Conservation (phyloP, 345 rosid species). For the Sisymbrium irio region DNA sequence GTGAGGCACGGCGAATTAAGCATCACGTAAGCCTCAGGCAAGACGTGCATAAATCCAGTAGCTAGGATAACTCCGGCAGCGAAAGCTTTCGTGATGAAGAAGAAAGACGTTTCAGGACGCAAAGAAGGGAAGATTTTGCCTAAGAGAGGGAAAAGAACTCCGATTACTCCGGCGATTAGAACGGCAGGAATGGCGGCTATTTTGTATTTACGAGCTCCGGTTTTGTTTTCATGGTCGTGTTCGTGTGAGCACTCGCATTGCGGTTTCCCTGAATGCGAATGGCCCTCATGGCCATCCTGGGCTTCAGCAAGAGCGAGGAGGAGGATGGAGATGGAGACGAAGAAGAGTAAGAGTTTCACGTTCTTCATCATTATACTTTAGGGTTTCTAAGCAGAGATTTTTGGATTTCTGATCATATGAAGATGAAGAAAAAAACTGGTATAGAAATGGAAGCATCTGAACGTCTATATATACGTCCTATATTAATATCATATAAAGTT, state of each 20-base stretch:
- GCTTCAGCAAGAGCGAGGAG: constrained; percentile 7
- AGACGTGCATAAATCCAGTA: constrained; percentile 45
- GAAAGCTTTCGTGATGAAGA: constrained; percentile 47
- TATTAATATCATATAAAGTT: not conserved
- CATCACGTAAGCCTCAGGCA: constrained; percentile 45
- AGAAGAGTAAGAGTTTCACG: constrained; percentile 16
- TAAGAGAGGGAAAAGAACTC: constrained; percentile 32
- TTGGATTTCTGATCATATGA: not conserved
- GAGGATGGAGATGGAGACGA: constrained; percentile 15
- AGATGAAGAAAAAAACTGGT: not conserved
- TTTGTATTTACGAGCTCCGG: constrained; percentile 32
- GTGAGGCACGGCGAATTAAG: constrained; percentile 39
- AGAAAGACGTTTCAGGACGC: constrained; percentile 37
- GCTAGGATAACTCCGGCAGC: constrained; percentile 54
- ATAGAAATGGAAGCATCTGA: constrained; percentile 5
- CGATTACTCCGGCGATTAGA: constrained; percentile 19
- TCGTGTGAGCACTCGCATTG: constrained; percentile 36
- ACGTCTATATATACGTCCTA: constrained; percentile 6
- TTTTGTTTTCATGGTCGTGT: constrained; percentile 19
- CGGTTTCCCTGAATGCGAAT: constrained; percentile 14
- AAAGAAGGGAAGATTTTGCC: constrained; percentile 34
- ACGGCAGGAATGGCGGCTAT: constrained; percentile 31
- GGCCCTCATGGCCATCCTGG: constrained; percentile 5
- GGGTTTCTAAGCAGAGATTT: not conserved
- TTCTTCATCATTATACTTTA: constrained; percentile 11